Percentiles rank a stretch among this genome's conserved stretches.
phyloP scores from a whole-genome alignment of 2,329 filamentous ascomycete genomes.

The Fusarium phyllophilum region DNA sequence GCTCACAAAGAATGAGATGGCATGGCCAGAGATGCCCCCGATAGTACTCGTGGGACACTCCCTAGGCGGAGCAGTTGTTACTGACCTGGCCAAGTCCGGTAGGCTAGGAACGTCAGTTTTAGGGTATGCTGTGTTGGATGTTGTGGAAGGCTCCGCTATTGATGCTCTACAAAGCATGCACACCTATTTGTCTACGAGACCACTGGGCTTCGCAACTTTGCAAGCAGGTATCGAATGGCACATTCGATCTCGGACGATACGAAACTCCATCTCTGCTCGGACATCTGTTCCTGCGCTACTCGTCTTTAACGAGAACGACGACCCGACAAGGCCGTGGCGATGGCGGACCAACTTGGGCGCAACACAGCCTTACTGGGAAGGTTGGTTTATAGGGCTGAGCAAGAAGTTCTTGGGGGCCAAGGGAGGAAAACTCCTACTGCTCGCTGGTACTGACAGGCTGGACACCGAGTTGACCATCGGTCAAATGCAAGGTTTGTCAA shows the following conservation, averaged over 20 bases:
- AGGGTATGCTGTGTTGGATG: conserved; percentile 90
- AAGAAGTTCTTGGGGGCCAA: conserved; percentile 84
- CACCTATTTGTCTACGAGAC: conserved; percentile 85
- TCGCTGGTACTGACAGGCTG: conserved; percentile 89
- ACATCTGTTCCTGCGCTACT: conserved; percentile 88
- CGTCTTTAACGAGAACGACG: conserved; percentile 55
- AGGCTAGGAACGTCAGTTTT: conserved; percentile 75
- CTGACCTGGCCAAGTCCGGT: conserved; percentile 77
- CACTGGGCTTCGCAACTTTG: conserved; percentile 79
- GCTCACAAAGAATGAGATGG: conserved; percentile 73
- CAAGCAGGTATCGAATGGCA: conserved; percentile 93
- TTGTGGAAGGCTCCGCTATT: conserved; percentile 95
- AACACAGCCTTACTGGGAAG: conserved; percentile 93
- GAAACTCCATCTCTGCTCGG: conserved; percentile 83
- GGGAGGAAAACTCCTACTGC: conserved; percentile 84
- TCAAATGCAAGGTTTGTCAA: conserved; percentile 85
- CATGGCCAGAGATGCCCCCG: conserved; percentile 78
- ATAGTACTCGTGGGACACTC: conserved; percentile 90
- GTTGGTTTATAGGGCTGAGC: conserved; percentile 90
- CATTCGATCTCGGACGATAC: conserved; percentile 84
- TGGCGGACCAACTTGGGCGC: conserved; percentile 88
- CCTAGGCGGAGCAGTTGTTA: conserved; percentile 90
- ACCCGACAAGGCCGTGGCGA: conserved; percentile 67
- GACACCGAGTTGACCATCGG: conserved; percentile 95
- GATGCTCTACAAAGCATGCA: conserved; percentile 96